Conservation (phyloP, 805 yeast species). For the Saccharomycopsis amapae region DNA sequence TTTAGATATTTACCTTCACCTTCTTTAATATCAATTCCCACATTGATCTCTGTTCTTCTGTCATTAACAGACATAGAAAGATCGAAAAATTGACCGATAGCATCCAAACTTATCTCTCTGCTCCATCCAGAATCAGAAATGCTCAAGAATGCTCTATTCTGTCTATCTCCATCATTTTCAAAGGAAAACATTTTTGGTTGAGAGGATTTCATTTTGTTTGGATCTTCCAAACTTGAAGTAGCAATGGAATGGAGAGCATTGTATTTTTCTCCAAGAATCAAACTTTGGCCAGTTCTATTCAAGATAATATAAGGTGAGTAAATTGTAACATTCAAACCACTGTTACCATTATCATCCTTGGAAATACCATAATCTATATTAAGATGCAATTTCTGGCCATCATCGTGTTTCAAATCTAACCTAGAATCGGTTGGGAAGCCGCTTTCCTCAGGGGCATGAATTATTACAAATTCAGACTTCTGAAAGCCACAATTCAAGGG, state of each 20-base stretch:
- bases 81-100: conserved; percentile 76
- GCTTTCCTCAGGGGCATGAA: conserved; percentile 45
- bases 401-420: conserved; percentile 46
- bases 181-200: conserved; percentile 83
- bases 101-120: conserved; percentile 73
- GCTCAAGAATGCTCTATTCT: conserved; percentile 58
- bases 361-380: conserved; percentile 54
- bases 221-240: conserved; percentile 22
- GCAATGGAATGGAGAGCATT: conserved; percentile 47
- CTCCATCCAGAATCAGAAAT: conserved; percentile 70
- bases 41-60: conserved; percentile 52
- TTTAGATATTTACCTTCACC: conserved; percentile 80
- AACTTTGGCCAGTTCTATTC: conserved; percentile 67
- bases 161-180: conserved; percentile 46
- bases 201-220: conserved; percentile 30
- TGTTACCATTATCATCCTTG: conserved; percentile 27
- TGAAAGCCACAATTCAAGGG: conserved; percentile 57
- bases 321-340: conserved; percentile 59
- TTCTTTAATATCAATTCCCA: conserved; percentile 70
- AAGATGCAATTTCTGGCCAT: conserved; percentile 62
- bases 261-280: conserved; percentile 50
- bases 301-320: conserved; percentile 80
- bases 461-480: conserved; percentile 67
- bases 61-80: conserved; percentile 42
- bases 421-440: conserved; percentile 50